Percentiles rank a stretch among this genome's conserved stretches.
phyloP scores from a whole-genome alignment of 352 stramenopile species.

The Pythium phragmiticola region DNA sequence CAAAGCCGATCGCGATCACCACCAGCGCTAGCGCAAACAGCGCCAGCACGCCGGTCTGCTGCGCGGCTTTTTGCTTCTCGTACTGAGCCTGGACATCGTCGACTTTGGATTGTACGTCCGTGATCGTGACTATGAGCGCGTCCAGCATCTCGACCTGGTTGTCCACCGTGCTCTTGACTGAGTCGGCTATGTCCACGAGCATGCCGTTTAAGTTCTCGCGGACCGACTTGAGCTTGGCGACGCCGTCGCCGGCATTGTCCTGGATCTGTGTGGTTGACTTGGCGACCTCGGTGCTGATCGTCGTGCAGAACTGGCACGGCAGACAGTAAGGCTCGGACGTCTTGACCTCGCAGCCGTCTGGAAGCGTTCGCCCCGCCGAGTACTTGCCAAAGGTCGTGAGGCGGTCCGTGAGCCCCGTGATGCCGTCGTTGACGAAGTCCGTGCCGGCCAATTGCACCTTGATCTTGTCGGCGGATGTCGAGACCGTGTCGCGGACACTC shows the following conservation, averaged over 20 bases:
- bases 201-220: slow-evolving; percentile 34
- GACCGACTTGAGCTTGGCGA: slow-evolving; percentile 34
- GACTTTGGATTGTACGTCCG: slow-evolving; percentile 32
- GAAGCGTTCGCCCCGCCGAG: slow-evolving; percentile 34
- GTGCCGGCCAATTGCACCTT: slow-evolving; percentile 33
- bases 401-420: slow-evolving; percentile 27
- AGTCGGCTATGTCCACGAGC: slow-evolving; percentile 39
- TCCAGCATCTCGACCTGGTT: slow-evolving; percentile 31
- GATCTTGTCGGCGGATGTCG: slow-evolving; percentile 32
- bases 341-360: slow-evolving; percentile 29
- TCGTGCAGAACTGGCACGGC: slow-evolving; percentile 34
- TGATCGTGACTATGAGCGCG: slow-evolving; percentile 32
- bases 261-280: slow-evolving; percentile 35
- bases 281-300: slow-evolving; percentile 36
- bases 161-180: slow-evolving; percentile 41
- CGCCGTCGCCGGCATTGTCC: slow-evolving; percentile 33
- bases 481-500: slow-evolving; percentile 43
- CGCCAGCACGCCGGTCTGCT: slow-evolving; percentile 43
- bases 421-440: slow-evolving; percentile 45
- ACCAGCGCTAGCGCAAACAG: slow-evolving; percentile 57
- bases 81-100: slow-evolving; percentile 37
- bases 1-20: slow-evolving; percentile 52
- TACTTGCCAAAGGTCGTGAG: slow-evolving; percentile 35
- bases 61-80: slow-evolving; percentile 39
- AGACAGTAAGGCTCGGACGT: slow-evolving; percentile 33